Percentiles rank a stretch among this genome's conserved stretches.
Evolutionary conservation across 1,139 yeast genomes (phyloP).

Genomic region (Yamadazyma dendronema): DNA sequence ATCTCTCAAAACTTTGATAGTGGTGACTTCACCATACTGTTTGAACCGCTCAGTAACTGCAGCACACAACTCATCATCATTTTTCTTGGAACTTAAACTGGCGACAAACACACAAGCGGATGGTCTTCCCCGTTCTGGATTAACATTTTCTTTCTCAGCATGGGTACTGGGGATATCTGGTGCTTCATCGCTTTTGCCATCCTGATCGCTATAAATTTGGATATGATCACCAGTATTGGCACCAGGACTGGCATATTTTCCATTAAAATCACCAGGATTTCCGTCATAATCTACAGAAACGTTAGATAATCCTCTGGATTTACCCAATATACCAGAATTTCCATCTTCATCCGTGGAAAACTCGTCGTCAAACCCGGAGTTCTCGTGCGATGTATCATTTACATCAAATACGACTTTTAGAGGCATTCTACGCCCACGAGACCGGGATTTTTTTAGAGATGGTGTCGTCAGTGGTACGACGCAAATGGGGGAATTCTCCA

Average conservation of each 20-base stretch:
- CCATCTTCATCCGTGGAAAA: not conserved
- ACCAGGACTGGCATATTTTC: too few species aligned
- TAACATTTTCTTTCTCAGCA: not conserved
- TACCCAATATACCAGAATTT: not conserved
- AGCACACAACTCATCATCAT: constrained; percentile 68
- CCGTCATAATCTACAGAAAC: too few species aligned
- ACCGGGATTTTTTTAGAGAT: not conserved
- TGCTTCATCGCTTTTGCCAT: constrained; percentile 1
- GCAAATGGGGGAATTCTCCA: not conserved
- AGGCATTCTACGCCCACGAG: not conserved
- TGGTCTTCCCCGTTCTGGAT: constrained; percentile 45
- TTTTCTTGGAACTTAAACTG: constrained; percentile 57
- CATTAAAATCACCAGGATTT: too few species aligned
- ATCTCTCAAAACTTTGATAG: constrained; percentile 87
- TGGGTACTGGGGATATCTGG: not conserved
- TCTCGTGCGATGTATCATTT: not conserved
- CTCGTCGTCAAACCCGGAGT: not conserved
- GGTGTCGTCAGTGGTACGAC: not conserved
- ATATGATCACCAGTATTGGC: too few species aligned
- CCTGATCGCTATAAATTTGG: too few species aligned
- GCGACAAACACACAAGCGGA: constrained; percentile 91
- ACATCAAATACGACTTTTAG: not conserved
- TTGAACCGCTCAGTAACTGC: constrained; percentile 66
- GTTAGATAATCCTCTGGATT: too few species aligned
- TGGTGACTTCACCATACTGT: constrained; percentile 65